Base-by-base conservation (phyloP, 352 stramenopile species). In the Phytophthora pisi region DNA sequence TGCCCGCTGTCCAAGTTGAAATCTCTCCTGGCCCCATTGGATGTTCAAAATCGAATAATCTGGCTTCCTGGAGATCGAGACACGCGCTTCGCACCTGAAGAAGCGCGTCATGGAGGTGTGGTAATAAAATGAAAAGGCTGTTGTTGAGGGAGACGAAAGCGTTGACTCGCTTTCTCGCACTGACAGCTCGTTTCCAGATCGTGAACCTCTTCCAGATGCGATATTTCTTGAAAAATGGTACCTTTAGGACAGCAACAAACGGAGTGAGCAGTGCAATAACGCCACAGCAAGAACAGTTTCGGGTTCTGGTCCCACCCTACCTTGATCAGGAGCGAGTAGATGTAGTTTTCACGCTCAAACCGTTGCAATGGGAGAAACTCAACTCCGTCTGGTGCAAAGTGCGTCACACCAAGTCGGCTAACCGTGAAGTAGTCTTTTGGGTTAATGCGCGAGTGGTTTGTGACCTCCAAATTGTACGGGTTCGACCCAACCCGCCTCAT, bases 221-320 rank as follows among this genome's bases (percentile, higher is more conserved):
- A 77, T 97, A 98, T 16, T 85, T 83, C 46, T 78, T 82, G 70
- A 98, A 98, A 74, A 98, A 98, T 6, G 82, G 77, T n/a, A 94
- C 61, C 82, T 93, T 50, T 38, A 46, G 16, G 5, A 26, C 6
- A 52, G 49, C 16, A 42, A 36, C 15, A 52, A 40, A n/a, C 20
- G 30, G 10, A 20, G 23, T 50, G 18, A 54, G 20, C n/a, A 74
- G 40, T 52, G 16, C n/a, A 28, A 20, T 42, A 50, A 13, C 2
- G 2, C 8, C 18, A 28, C 31, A 36, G 15, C 16, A 18, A 42
- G 18, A 54, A 11, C 13, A 74, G 6, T 52, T 34, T 20, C 3
- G 49, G 52, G 13, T 23, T 38, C 4, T 38, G 10, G 23, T 31
- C 11, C 9, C 45, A 45, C 1, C 77, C 9, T 74, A 91, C 84